phyloP scores from a whole-genome alignment of 192 early-diverging fungal species.

The Mortierella antarctica region DNA sequence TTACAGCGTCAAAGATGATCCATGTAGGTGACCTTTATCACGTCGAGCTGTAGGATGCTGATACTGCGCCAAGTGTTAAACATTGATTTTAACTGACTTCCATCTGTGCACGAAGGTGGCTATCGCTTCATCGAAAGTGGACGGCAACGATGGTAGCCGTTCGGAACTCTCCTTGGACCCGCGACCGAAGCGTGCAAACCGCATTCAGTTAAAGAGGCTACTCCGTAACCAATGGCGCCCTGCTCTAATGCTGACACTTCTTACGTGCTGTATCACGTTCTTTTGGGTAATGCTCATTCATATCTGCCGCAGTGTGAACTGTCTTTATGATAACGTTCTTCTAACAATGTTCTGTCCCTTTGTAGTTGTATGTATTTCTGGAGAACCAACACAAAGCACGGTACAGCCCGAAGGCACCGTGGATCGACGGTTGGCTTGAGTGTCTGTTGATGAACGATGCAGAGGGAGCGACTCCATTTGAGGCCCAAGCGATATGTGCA shows the following conservation, averaged over 20 bases:
- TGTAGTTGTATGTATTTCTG: conserved; percentile 40
- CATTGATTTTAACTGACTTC: not conserved
- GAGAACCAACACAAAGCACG: conserved; percentile 10
- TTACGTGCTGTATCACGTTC: conserved; percentile 18
- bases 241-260: conserved; percentile 31
- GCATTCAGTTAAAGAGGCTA: conserved; percentile 37
- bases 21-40: conserved; percentile 8
- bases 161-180: conserved; percentile 27
- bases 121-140: conserved; percentile 33
- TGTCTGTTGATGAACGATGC: not conserved
- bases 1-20: conserved; percentile 44
- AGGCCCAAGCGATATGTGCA: conserved; percentile 25
- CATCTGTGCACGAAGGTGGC: conserved; percentile 19
- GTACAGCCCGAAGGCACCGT: conserved; percentile 1
- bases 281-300: conserved; percentile 32
- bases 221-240: conserved; percentile 53
- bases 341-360: not conserved
- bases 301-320: not conserved
- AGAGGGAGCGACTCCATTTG: conserved; percentile 4
- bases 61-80: not conserved
- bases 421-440: conserved; percentile 21
- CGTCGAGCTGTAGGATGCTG: too few species aligned
- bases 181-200: conserved; percentile 15
- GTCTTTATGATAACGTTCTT: not conserved
- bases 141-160: conserved; percentile 26